Conservation (phyloP, 768 basidiomycete species). For the Termitomyces sp. region DNA sequence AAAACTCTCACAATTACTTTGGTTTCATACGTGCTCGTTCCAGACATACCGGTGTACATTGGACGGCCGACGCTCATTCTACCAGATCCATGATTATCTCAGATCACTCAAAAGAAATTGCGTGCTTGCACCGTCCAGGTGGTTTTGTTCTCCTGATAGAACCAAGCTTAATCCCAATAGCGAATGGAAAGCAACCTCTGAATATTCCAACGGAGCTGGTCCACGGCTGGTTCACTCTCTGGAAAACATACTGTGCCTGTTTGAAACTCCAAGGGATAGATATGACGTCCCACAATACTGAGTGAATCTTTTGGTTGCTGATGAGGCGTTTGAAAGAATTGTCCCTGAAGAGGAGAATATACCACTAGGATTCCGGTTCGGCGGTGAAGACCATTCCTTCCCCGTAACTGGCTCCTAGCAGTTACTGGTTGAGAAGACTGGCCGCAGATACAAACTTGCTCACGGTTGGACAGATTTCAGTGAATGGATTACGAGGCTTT, state of each 20-base stretch:
- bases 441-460: background rate
- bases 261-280: slow-evolving; percentile 50
- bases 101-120: slow-evolving; percentile 44
- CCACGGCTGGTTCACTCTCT: slow-evolving; percentile 59
- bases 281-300: slow-evolving; percentile 53
- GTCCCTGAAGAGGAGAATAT: background rate
- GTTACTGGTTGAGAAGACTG: background rate
- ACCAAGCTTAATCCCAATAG: slow-evolving; percentile 46
- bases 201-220: slow-evolving; percentile 20
- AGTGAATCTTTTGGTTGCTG: slow-evolving; percentile 24
- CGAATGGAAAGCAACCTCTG: slow-evolving; percentile 35
- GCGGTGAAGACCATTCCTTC: background rate
- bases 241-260: slow-evolving; percentile 56
- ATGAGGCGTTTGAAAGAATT: background rate
- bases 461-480: background rate
- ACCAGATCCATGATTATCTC: background rate
- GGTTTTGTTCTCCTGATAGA: slow-evolving; percentile 67
- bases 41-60: slow-evolving; percentile 58
- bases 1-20: slow-evolving; percentile 50
- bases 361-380: background rate
- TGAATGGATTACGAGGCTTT: background rate
- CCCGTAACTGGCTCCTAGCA: too few species aligned
- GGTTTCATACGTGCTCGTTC: slow-evolving; percentile 68
- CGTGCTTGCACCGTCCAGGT: slow-evolving; percentile 63
- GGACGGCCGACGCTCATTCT: background rate